These are phyloP conservation scores for Histomonas meleagridis DNA, from an alignment of 208 protist genomes.

Conservation along the genomic window DNA sequence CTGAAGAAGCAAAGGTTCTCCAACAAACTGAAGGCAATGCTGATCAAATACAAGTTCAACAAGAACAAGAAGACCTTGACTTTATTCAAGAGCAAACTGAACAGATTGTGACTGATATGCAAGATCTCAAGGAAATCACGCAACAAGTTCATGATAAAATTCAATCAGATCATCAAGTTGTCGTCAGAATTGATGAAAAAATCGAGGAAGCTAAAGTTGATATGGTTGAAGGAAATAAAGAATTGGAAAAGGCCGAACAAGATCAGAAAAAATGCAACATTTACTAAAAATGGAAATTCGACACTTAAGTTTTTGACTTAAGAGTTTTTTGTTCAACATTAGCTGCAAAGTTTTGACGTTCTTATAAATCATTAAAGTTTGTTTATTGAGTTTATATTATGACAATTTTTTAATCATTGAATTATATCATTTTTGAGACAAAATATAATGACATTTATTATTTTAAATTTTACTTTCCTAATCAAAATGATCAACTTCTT, in stretches of 20 bases:
- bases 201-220: background rate
- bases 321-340: too few relatives aligned
- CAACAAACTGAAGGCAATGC: background rate
- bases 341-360: too few relatives aligned
- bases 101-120: background rate
- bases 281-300: too few relatives aligned
- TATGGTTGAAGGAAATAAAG: background rate
- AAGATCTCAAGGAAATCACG: background rate
- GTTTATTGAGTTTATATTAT: too few relatives aligned
- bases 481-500: too few relatives aligned
- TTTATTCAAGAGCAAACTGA: background rate
- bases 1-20: background rate
- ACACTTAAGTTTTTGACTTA: too few relatives aligned
- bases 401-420: too few relatives aligned
- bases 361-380: too few relatives aligned
- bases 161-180: background rate
- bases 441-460: too few relatives aligned
- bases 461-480: too few relatives aligned
- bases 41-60: background rate
- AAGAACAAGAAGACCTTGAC: background rate
- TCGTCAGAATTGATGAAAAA: background rate
- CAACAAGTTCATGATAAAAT: constrained; percentile 8
- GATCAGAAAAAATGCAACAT: background rate
- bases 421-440: too few relatives aligned
- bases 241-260: background rate